phyloP scores from a whole-genome alignment of 805 yeast species.

The Candida piceae region DNA sequence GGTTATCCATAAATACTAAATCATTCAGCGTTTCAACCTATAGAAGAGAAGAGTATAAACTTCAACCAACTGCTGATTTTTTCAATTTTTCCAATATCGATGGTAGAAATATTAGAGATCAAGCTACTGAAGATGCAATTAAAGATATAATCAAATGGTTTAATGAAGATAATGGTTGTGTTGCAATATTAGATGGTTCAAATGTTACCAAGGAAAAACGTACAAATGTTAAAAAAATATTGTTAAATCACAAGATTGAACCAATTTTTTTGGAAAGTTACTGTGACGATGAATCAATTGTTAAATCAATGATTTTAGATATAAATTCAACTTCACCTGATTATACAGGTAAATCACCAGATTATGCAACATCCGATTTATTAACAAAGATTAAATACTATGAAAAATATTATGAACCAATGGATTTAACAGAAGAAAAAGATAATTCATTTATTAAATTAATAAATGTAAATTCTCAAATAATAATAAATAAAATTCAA shows the following conservation, averaged over 20 bases:
- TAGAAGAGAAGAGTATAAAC: conserved; percentile 55
- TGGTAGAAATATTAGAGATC: conserved; percentile 56
- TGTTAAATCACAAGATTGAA: conserved; percentile 63
- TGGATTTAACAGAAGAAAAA: conserved; percentile 52
- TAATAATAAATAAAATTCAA: conserved; percentile 81
- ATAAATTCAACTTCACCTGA: conserved; percentile 87
- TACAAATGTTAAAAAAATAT: conserved; percentile 47
- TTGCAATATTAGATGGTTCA: conserved; percentile 92
- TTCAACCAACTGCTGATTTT: conserved; percentile 70
- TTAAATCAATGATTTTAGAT: conserved; percentile 75
- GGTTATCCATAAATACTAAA: conserved; percentile 84
- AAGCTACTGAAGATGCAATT: conserved; percentile 70
- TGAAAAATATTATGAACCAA: conserved; percentile 70
- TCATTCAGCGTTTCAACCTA: conserved; percentile 88
- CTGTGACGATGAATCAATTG: conserved; percentile 78
- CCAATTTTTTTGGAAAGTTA: conserved; percentile 91
- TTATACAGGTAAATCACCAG: conserved; percentile 63
- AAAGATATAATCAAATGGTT: conserved; percentile 86
- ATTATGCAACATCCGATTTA: conserved; percentile 68
- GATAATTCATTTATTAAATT: conserved; percentile 81
- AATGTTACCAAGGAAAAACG: conserved; percentile 77
- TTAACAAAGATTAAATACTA: conserved; percentile 68
- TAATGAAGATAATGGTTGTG: conserved; percentile 71
- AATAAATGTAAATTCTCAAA: conserved; percentile 82
- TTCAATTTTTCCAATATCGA: conserved; percentile 64